Conservation (phyloP, 192 early-diverging fungal genomes). For the Rhizophagus prolifer region DNA sequence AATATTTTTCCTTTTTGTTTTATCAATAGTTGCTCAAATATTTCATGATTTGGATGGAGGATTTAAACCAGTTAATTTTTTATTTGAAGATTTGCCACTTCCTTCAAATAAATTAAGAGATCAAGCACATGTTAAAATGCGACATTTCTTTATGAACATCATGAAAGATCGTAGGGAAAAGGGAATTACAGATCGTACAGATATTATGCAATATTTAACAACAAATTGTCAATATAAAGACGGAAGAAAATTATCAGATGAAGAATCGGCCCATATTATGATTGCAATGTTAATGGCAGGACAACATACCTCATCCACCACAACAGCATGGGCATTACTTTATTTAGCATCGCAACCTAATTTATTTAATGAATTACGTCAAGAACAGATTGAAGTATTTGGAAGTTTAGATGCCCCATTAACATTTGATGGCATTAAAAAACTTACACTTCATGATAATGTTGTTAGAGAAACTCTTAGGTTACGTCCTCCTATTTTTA, state of each 20-base stretch:
- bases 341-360: conserved; percentile 79
- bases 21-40: conserved; percentile 72
- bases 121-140: conserved; percentile 80
- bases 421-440: conserved; percentile 74
- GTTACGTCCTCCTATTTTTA: conserved; percentile 90
- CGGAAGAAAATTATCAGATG: conserved; percentile 79
- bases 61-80: conserved; percentile 91
- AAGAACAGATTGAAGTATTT: conserved; percentile 67
- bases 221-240: conserved; percentile 80
- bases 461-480: conserved; percentile 91
- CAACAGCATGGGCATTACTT: conserved; percentile 87
- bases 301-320: conserved; percentile 95
- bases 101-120: conserved; percentile 85
- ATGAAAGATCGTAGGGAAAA: conserved; percentile 73
- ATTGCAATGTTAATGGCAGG: conserved; percentile 97
- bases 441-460: conserved; percentile 74
- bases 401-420: conserved; percentile 58
- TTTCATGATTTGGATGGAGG: conserved; percentile 95
- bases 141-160: conserved; percentile 74
- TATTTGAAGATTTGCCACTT: conserved; percentile 90
- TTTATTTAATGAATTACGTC: conserved; percentile 63
- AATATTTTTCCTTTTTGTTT: not conserved
- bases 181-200: conserved; percentile 51
- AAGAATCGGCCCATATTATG: conserved; percentile 91
- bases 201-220: conserved; percentile 85